Conservation (phyloP, 495 filamentous ascomycete genomes). For the Podospora pseudocomata region DNA sequence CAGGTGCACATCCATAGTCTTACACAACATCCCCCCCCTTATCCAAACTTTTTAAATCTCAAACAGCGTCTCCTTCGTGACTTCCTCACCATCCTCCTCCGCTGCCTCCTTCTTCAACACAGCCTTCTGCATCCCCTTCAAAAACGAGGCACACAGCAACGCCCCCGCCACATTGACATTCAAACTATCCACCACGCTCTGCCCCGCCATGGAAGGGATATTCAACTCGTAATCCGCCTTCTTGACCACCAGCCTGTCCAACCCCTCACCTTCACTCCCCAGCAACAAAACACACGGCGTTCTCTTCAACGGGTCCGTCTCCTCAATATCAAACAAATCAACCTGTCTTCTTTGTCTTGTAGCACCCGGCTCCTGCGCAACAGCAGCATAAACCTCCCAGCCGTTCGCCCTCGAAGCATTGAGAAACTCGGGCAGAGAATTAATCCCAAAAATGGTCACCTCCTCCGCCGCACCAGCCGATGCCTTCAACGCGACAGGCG, state of each 20-base stretch:
- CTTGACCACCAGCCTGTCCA: slow-evolving; percentile 57
- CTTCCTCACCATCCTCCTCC: slow-evolving; percentile 21
- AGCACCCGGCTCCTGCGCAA: slow-evolving; percentile 42
- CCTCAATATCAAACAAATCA: slow-evolving; percentile 33
- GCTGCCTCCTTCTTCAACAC: slow-evolving; percentile 9
- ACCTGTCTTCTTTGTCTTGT: slow-evolving; percentile 31
- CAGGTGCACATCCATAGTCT: slow-evolving; percentile 19
- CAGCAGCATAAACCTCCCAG: slow-evolving; percentile 80
- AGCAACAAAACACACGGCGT: slow-evolving; percentile 75
- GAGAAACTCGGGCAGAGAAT: slow-evolving; percentile 65
- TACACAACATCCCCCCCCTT: slow-evolving; percentile 8
- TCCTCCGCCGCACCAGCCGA: slow-evolving; percentile 82
- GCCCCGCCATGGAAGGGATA: slow-evolving; percentile 43
- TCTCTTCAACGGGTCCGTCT: slow-evolving; percentile 49
- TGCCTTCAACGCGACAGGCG: slow-evolving; percentile 75
- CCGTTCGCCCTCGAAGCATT: slow-evolving; percentile 60
- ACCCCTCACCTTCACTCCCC: slow-evolving; percentile 76
- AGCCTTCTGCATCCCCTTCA: slow-evolving; percentile 32
- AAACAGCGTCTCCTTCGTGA: slow-evolving; percentile 16
- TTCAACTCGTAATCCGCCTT: slow-evolving; percentile 59
- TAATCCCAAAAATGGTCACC: slow-evolving; percentile 64
- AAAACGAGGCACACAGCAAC: slow-evolving; percentile 61
- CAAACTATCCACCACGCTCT: slow-evolving; percentile 65
- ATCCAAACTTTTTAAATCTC: slow-evolving; percentile 16
- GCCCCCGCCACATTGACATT: slow-evolving; percentile 86